These are phyloP conservation scores for Talaromyces funiculosus DNA, from an alignment of 2,329 filamentous ascomycete genomes.

Conservation along the genomic window DNA sequence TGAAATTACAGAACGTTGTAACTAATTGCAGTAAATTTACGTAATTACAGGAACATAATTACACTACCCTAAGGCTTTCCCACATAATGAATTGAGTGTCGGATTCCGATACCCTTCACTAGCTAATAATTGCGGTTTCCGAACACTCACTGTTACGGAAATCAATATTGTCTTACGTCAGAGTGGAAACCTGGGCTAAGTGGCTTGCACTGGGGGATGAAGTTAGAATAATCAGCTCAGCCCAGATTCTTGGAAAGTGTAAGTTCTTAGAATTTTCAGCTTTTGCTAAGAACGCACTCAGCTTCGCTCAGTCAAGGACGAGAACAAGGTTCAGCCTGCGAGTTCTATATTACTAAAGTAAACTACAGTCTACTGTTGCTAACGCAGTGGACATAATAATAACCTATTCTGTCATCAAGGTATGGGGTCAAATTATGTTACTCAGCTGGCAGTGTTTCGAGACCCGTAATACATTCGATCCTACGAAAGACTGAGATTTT, in stretches of 20 bases:
- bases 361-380: background rate
- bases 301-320: background rate
- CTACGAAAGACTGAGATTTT: too few species aligned
- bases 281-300: background rate
- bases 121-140: background rate
- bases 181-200: background rate
- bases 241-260: background rate
- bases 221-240: background rate
- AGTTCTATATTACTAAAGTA: too few species aligned
- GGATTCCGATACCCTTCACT: background rate
- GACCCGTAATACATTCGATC: too few species aligned
- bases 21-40: background rate
- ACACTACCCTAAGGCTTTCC: too few species aligned
- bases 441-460: too few species aligned
- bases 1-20: background rate
- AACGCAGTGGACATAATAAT: too few species aligned
- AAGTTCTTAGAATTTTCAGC: background rate
- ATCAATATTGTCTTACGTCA: background rate
- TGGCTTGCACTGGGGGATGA: background rate
- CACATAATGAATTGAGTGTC: background rate
- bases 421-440: too few species aligned
- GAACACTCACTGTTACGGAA: background rate
- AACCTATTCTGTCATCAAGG: too few species aligned
- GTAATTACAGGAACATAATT: too few species aligned
- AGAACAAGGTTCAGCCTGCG: too few species aligned